Base-by-base conservation (phyloP, 768 basidiomycete genomes). In the Hortiboletus flavorubellus region DNA sequence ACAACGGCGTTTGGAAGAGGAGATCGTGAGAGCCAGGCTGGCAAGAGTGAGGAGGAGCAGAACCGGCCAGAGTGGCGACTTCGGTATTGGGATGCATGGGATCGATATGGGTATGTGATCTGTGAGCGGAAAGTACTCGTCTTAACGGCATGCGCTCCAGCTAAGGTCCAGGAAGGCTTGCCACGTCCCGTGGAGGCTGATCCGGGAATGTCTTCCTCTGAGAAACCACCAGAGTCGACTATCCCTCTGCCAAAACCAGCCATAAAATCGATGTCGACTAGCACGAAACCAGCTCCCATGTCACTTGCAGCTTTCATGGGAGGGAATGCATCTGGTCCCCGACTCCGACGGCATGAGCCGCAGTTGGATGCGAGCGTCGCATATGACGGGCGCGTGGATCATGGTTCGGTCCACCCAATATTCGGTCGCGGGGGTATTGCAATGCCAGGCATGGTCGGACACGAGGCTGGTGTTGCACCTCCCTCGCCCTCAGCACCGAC, bases 271-370 rank as follows among this genome's bases (percentile, higher is more conserved):
- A 21, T 38, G 4, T 38, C 59, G 42, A 46, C 55, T 15, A 59
- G 61, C 18, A 11, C 15, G 44, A 77, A 72, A 49, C 57, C 77
- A 3, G 75, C 80, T 40, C 75, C 83, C 11, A 83, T 87, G 9
- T 93, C 91, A 3, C 78, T 92, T 29, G 90, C 91, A 0, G 80
- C 86, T 2, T 90, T 92, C 67, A 92, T 92, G 60, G 91, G 91
- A 37, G 89, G 91, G 8, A 81, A 77, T 29, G 89, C 85, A 14
- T 79, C 82, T 41, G 91, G 89, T 23, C 89, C 89, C 4, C 78
- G 86, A 37, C 77, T 93, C 41, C 91, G 80, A 59, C 81, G 77
- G 54, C 89, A 84, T 62, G 83, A 84, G 16, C 84, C 89, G 5
- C 91, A 92, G 66, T 76, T 76, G 60, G 83, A 92, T 71, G 78